These are phyloP conservation scores for Zygoascus tannicola DNA, from an alignment of 805 yeast species.

Conservation along the genomic window DNA sequence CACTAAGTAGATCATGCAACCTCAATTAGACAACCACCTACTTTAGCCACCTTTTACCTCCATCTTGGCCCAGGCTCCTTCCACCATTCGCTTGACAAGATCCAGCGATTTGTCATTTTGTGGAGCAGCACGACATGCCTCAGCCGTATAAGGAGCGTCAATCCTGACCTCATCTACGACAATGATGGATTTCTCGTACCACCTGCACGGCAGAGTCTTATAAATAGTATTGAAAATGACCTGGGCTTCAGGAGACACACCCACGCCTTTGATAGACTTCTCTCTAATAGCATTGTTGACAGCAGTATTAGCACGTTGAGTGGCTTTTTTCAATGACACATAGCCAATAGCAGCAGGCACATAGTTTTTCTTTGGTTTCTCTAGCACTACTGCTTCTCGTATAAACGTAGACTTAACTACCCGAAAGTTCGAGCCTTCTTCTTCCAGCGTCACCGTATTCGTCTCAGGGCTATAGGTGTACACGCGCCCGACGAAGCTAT, in stretches of 20 bases:
- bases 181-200: slow-evolving; percentile 37
- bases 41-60: slow-evolving; percentile 34
- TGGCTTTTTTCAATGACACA: slow-evolving; percentile 26
- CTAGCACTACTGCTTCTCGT: slow-evolving; percentile 41
- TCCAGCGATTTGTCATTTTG: slow-evolving; percentile 29
- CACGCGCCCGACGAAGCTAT: slow-evolving; percentile 49
- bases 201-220: slow-evolving; percentile 38
- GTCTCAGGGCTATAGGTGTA: slow-evolving; percentile 48
- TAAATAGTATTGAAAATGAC: slow-evolving; percentile 35
- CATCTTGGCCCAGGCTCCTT: slow-evolving; percentile 39
- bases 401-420: slow-evolving; percentile 51
- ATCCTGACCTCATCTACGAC: slow-evolving; percentile 40
- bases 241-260: slow-evolving; percentile 37
- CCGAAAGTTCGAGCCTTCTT: slow-evolving; percentile 28
- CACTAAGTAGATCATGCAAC: no score
- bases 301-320: slow-evolving; percentile 20
- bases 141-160: slow-evolving; percentile 36
- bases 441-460: slow-evolving; percentile 34
- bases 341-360: slow-evolving; percentile 23
- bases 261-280: slow-evolving; percentile 25
- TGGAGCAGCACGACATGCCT: slow-evolving; percentile 24
- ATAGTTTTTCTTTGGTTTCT: slow-evolving; percentile 28
- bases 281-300: slow-evolving; percentile 21
- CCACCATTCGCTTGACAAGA: slow-evolving; percentile 41
- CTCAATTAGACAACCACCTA: no score